Evolutionary conservation across 306 rosid genomes (phyloP).

Genomic region (Crataegus laevigata): DNA sequence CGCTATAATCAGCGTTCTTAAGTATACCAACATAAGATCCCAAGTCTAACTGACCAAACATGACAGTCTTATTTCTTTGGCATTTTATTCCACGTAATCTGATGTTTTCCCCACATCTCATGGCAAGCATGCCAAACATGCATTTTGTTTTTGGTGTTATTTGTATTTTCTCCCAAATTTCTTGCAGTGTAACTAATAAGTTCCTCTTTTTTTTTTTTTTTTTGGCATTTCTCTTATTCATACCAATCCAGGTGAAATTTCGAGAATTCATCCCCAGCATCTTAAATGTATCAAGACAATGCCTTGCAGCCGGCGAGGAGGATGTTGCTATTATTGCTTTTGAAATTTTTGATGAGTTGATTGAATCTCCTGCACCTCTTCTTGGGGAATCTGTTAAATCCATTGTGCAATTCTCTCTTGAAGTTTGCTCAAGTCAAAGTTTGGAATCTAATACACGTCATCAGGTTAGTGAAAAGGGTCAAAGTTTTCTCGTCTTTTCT

Average conservation of each 20-base stretch:
- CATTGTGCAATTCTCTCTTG: slow-evolving; percentile 96
- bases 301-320: slow-evolving; percentile 97
- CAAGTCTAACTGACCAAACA: neutral
- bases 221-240: neutral
- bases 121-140: neutral
- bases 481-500: neutral
- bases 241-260: slow-evolving; percentile 60
- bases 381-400: slow-evolving; percentile 94
- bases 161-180: neutral
- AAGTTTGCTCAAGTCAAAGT: slow-evolving; percentile 90
- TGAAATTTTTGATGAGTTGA: slow-evolving; percentile 95
- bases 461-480: slow-evolving; percentile 58
- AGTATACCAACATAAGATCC: neutral
- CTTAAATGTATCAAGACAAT: slow-evolving; percentile 82
- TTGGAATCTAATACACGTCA: slow-evolving; percentile 94
- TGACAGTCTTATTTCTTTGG: neutral
- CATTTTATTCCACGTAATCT: neutral
- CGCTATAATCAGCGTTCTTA: neutral
- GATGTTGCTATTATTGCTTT: slow-evolving; percentile 93
- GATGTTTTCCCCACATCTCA: neutral
- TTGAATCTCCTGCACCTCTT: slow-evolving; percentile 99
- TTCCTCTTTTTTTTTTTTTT: neutral
- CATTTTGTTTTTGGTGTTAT: neutral
- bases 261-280: slow-evolving; percentile 98
- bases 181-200: neutral